Conservation (phyloP, 1,284 basidiomycete genomes). For the Rhodotorula sp. region DNA sequence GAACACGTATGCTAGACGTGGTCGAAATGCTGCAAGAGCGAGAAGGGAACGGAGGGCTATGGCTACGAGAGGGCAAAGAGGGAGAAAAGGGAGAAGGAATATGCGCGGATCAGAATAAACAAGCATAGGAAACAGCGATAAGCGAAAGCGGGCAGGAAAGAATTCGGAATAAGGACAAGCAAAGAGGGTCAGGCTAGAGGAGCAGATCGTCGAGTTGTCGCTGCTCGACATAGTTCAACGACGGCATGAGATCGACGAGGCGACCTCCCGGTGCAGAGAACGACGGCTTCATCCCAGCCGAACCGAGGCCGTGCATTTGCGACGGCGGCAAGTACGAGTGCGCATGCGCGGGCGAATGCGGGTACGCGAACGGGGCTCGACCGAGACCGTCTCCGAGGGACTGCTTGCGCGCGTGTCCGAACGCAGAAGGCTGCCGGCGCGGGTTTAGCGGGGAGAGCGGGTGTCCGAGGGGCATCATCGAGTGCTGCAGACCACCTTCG, state of each 20-base stretch:
- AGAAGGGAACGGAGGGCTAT: not conserved
- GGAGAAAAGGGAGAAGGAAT: not conserved
- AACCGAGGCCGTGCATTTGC: constrained; percentile 7
- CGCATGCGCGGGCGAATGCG: not conserved
- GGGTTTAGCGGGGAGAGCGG: constrained; percentile 16
- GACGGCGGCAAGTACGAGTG: not conserved
- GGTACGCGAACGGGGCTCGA: not conserved
- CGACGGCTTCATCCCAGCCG: constrained; percentile 7
- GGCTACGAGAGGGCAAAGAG: not conserved
- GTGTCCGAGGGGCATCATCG: not conserved
- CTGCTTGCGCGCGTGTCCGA: not conserved
- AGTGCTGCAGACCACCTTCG: not conserved
- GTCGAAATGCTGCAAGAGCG: not conserved
- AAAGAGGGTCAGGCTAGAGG: not conserved
- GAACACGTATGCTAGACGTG: not conserved
- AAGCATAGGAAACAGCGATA: not conserved
- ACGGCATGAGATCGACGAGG: not conserved
- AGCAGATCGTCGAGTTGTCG: constrained; percentile 5
- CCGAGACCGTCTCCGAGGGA: constrained; percentile 12
- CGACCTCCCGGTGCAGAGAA: constrained; percentile 7
- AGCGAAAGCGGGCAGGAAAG: not conserved
- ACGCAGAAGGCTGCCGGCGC: not conserved
- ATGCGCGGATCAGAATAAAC: no score
- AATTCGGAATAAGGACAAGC: not conserved
- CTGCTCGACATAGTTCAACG: not conserved